Conservation (phyloP, 108 stramenopile genomes). For the Skeletonema grethae region DNA sequence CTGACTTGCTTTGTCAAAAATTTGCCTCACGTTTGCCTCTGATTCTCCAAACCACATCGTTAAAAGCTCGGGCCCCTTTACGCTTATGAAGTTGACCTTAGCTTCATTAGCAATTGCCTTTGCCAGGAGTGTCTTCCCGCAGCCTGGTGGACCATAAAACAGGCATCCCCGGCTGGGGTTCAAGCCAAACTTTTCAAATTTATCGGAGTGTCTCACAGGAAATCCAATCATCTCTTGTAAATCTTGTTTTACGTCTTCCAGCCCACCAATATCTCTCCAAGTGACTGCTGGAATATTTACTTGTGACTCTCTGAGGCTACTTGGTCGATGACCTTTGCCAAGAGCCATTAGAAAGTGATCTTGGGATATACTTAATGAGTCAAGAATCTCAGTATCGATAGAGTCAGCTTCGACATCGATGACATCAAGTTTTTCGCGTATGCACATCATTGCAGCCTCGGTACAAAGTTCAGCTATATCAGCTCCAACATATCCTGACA, state of each 20-base stretch:
- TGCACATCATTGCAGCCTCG: slow-evolving; percentile 96
- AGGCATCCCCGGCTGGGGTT: slow-evolving; percentile 88
- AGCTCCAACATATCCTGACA: slow-evolving; percentile 94
- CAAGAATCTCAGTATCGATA: slow-evolving; percentile 90
- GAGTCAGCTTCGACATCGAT: slow-evolving; percentile 82
- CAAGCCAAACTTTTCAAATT: slow-evolving; percentile 90
- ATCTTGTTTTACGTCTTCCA: slow-evolving; percentile 96
- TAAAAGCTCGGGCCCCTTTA: slow-evolving; percentile 95
- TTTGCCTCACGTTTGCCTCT: slow-evolving; percentile 92
- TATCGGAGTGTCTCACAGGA: slow-evolving; percentile 94
- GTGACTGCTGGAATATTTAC: slow-evolving; percentile 92
- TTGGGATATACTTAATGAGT: slow-evolving; percentile 73
- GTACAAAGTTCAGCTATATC: slow-evolving; percentile 98
- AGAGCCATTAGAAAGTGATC: slow-evolving; percentile 82
- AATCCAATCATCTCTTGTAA: slow-evolving; percentile 95
- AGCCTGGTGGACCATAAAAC: slow-evolving; percentile 93
- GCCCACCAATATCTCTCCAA: slow-evolving; percentile 97
- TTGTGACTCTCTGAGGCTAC: slow-evolving; percentile 31
- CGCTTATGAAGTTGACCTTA: slow-evolving; percentile 95
- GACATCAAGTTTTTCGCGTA: slow-evolving; percentile 77
- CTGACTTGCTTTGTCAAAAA: slow-evolving; percentile 85
- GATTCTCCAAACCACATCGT: slow-evolving; percentile 97
- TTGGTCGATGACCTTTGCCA: slow-evolving; percentile 38
- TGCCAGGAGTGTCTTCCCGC: slow-evolving; percentile 93
- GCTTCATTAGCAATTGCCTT: slow-evolving; percentile 98